phyloP scores from a whole-genome alignment of 1,284 basidiomycete genomes.

The Puccinia polysora region DNA sequence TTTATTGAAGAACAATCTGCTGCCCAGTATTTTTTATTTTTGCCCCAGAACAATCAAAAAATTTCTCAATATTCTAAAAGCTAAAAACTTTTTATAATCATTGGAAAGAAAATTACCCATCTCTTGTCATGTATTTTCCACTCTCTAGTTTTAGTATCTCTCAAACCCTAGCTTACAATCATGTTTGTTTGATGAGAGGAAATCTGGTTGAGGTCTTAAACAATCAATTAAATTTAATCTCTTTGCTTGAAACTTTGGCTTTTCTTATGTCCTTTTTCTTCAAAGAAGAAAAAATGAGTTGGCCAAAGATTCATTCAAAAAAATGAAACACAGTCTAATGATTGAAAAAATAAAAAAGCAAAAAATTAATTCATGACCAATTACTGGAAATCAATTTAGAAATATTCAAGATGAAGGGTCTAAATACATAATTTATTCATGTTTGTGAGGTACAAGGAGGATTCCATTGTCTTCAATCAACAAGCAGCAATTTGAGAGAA shows the following conservation, averaged over 20 bases:
- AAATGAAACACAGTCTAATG: too few species aligned
- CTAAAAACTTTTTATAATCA: too few species aligned
- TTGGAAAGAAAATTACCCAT: not conserved
- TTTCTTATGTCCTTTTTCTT: too few species aligned
- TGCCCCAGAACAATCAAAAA: too few species aligned
- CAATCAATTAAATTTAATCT: not conserved
- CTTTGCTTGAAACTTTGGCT: too few species aligned
- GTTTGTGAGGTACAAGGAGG: not conserved
- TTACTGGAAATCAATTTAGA: not conserved
- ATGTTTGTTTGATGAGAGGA: too few species aligned
- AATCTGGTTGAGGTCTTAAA: not conserved
- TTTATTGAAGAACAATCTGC: too few species aligned
- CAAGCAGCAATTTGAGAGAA: not conserved
- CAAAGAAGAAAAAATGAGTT: too few species aligned
- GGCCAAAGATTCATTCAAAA: too few species aligned
- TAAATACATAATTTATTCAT: not conserved
- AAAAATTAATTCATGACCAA: not conserved
- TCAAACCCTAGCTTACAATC: too few species aligned
- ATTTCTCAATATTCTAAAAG: too few species aligned
- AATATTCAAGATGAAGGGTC: not conserved
- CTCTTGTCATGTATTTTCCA: not conserved
- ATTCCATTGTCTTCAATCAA: constrained; percentile 12
- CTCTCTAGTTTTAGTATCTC: not conserved
- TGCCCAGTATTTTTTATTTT: too few species aligned
- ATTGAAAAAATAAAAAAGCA: not conserved